Base-by-base conservation (phyloP, 768 basidiomycete genomes). In the Psilocybe azurescens region DNA sequence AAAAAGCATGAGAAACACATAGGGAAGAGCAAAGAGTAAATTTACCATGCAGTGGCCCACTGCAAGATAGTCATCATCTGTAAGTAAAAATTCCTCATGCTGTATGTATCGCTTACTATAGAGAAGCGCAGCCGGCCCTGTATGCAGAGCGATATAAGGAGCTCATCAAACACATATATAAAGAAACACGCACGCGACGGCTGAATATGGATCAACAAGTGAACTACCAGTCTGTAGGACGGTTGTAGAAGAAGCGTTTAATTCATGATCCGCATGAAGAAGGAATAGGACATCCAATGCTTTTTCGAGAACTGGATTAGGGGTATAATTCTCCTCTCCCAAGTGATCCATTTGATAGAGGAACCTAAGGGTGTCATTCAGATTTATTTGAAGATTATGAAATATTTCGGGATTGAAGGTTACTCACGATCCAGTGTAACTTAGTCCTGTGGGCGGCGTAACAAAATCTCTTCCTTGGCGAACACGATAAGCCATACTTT, bases 391-490 rank as follows among this genome's bases (percentile, higher is more conserved):
- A 9, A 10, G 33, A 16, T 29, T 10, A 33, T 18, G 7, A 29
- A 36, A 28, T 2, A 47, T 28, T 29, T 9, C 7, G 18, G 47
- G 20, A 9, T 5, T 18, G n/a, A 33, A 10, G 10, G 5, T 54
- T 30, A 56, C 86, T 67, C 69, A 91, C 91, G 91, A 90, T 73
- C 88, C 93, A 3, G 94, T 86, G 67, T 95, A 95, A 69, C 88
- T 90, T 55, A 95, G 81, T 0, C 91, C 91, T 0, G 87, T 86
- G 5, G 93, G 94, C 3, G 95, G 93, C 0, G 82, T 84, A 16
- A 95, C 93, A 69, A 97, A 96, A 53, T 91, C 87, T 60, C 95
- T 84, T 38, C 95, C 95, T 78, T 94, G 93, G 44, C 95, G 89
- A 36, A 96, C 85, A 32, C 95, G 93, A 74, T 95, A 97, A 0